phyloP scores from a whole-genome alignment of 2,329 filamentous ascomycete species.

The Fusarium solani-melongenae region DNA sequence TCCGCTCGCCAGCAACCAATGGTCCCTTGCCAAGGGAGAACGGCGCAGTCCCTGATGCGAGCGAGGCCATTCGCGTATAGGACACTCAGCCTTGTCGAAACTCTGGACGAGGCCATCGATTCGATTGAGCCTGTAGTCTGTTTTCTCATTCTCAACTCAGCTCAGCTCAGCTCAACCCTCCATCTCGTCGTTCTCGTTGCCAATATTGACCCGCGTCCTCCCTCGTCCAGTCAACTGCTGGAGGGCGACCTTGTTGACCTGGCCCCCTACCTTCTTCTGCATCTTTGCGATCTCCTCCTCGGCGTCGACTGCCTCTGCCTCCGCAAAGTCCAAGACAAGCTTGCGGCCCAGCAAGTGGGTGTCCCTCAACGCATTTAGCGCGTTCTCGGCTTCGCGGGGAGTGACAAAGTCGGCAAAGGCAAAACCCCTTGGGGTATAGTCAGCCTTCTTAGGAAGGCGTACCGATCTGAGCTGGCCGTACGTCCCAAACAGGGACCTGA shows the following conservation, averaged over 20 bases:
- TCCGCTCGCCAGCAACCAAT: conserved; percentile 29
- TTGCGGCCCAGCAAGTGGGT: conserved; percentile 93
- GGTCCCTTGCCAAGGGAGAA: conserved; percentile 45
- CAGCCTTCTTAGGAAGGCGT: conserved; percentile 94
- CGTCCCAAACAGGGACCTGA: conserved; percentile 84
- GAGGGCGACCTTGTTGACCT: conserved; percentile 90
- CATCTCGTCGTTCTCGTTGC: conserved; percentile 72
- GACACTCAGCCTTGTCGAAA: conserved; percentile 41
- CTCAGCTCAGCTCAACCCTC: conserved; percentile 42
- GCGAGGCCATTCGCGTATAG: conserved; percentile 23
- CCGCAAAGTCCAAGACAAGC: conserved; percentile 91
- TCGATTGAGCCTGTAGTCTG: conserved; percentile 33
- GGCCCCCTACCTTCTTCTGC: conserved; percentile 92
- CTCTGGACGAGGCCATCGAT: conserved; percentile 21
- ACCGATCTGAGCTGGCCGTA: conserved; percentile 95
- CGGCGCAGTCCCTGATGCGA: conserved; percentile 16
- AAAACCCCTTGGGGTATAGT: conserved; percentile 88
- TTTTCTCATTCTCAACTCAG: conserved; percentile 8
- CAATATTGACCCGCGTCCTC: conserved; percentile 90
- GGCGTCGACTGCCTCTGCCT: conserved; percentile 87
- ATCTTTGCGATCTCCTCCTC: conserved; percentile 98
- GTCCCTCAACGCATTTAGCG: conserved; percentile 89
- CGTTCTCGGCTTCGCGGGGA: conserved; percentile 87
- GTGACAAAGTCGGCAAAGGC: conserved; percentile 97
- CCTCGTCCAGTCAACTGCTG: conserved; percentile 87